A percentile compares a stretch with the other conserved stretches of the same genome.
phyloP scores from a whole-genome alignment of 1,284 basidiomycete species.

The Melampsora medusae region DNA sequence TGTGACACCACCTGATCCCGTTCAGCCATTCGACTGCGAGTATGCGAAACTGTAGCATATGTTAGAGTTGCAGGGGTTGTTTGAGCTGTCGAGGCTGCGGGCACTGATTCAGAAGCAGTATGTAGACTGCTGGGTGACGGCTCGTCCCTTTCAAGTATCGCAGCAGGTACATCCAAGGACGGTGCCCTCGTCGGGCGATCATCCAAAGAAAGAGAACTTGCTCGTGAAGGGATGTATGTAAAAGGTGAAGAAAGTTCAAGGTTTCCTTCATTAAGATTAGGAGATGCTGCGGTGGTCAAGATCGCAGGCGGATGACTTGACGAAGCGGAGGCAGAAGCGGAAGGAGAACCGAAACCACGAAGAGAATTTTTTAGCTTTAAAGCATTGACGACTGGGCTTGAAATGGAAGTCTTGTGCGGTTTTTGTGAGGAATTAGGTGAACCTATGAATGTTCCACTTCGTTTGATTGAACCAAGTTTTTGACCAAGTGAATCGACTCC shows the following conservation, averaged over 20 bases:
- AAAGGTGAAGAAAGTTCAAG: background rate
- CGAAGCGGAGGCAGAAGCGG: too few relatives aligned
- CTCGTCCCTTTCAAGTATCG: background rate
- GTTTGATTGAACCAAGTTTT: slow-evolving; percentile 2
- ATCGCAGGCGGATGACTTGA: background rate
- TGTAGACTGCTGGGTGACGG: background rate
- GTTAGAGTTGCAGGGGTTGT: background rate
- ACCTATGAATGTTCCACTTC: background rate
- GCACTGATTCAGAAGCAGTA: background rate
- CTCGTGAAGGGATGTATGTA: background rate
- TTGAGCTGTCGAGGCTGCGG: too few relatives aligned
- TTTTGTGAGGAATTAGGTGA: background rate
- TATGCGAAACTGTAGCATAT: background rate
- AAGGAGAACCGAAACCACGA: too few relatives aligned
- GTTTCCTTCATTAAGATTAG: background rate
- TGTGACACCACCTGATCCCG: background rate
- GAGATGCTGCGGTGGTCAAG: background rate
- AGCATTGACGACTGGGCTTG: background rate
- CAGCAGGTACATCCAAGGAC: background rate
- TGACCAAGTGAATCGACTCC: slow-evolving; percentile 1
- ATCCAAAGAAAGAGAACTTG: background rate
- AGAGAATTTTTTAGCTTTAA: too few relatives aligned
- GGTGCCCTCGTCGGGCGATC: background rate
- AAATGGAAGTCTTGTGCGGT: background rate
- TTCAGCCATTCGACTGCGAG: background rate